Evolutionary conservation across 345 rosid species (phyloP).

Genomic region (Erysimum cheiranthoides): DNA sequence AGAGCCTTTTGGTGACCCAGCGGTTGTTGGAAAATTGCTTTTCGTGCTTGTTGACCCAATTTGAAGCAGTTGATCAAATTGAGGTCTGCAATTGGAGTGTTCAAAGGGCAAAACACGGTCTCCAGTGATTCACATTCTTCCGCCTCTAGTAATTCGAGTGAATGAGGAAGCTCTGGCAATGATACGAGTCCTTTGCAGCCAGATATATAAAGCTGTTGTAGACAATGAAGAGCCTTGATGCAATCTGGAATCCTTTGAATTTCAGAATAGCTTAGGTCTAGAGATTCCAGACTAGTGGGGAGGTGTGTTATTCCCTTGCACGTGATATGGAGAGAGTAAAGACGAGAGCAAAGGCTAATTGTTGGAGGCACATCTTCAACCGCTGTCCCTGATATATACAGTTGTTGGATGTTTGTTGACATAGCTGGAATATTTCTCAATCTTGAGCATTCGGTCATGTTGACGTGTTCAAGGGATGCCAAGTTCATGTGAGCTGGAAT

Average conservation of each 20-base stretch:
- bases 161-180: constrained; percentile 28
- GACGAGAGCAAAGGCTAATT: neutral
- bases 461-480: neutral
- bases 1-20: rapidly evolving
- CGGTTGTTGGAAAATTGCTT: neutral
- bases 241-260: constrained; percentile 8
- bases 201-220: rapidly evolving
- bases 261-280: neutral
- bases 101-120: neutral
- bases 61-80: constrained; percentile 4
- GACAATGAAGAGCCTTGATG: neutral
- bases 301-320: constrained; percentile 18
- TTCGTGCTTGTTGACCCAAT: neutral
- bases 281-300: neutral
- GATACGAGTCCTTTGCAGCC: constrained; percentile 15
- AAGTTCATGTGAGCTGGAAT: constrained; percentile 27
- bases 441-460: constrained; percentile 17
- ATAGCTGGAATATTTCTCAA: constrained; percentile 37
- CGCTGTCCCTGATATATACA: neutral
- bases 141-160: rapidly evolving
- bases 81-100: neutral
- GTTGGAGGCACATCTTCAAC: constrained; percentile 12
- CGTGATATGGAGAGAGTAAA: too few species aligned
- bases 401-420: neutral
- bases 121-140: constrained; percentile 1